phyloP scores from a whole-genome alignment of 2,329 filamentous ascomycete genomes.

The Pseudocercospora vitis region DNA sequence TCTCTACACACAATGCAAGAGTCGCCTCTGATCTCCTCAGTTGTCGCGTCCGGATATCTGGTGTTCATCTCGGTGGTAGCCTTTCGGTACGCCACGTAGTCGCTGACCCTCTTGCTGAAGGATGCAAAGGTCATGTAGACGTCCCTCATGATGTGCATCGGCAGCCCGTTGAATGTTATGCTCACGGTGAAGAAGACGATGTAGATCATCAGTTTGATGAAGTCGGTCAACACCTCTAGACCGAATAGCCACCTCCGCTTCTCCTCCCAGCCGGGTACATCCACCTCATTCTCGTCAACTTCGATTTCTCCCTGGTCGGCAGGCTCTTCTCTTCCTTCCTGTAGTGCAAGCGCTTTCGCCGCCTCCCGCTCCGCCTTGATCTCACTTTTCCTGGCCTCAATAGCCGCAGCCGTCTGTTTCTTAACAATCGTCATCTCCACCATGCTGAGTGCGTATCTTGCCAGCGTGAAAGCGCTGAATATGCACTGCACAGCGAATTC shows the following conservation, averaged over 20 bases:
- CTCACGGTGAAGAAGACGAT: conserved; percentile 90
- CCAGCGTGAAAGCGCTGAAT: conserved; percentile 73
- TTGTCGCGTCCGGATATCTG: conserved; percentile 83
- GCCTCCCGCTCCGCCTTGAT: conserved; percentile 57
- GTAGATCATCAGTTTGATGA: conserved; percentile 87
- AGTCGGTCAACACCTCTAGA: conserved; percentile 76
- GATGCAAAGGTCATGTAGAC: conserved; percentile 91
- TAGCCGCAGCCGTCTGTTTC: conserved; percentile 68
- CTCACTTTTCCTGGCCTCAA: conserved; percentile 68
- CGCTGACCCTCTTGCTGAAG: conserved; percentile 84
- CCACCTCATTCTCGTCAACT: conserved; percentile 88
- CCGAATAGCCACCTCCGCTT: conserved; percentile 92
- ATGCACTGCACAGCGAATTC: conserved; percentile 89
- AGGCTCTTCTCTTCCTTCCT: conserved; percentile 40
- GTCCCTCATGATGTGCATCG: conserved; percentile 94
- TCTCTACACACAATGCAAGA: conserved; percentile 98
- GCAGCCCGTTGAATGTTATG: conserved; percentile 88
- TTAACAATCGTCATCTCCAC: conserved; percentile 73
- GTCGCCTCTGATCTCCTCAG: conserved; percentile 78
- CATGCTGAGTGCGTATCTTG: conserved; percentile 76
- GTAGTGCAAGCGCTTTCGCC: conserved; percentile 28
- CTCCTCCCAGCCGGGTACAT: conserved; percentile 93
- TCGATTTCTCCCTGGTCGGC: conserved; percentile 63
- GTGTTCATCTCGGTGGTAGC: conserved; percentile 93
- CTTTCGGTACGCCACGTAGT: conserved; percentile 84